Conservation (phyloP, 805 yeast genomes). For the Scheffersomyces ergatensis region DNA sequence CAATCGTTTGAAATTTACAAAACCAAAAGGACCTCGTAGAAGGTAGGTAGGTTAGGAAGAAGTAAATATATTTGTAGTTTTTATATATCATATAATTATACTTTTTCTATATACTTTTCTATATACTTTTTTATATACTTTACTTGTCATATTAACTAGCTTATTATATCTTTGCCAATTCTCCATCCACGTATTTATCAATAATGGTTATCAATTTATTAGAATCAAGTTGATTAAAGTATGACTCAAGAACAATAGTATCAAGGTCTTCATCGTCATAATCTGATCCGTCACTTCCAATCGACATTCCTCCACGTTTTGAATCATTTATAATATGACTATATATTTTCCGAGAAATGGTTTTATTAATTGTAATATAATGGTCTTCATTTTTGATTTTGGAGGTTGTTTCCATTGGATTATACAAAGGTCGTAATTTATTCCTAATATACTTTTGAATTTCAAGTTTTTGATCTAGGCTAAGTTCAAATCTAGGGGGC, state of each 20-base stretch:
- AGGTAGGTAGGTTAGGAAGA: too few relatives aligned
- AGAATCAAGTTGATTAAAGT: conserved; percentile 15
- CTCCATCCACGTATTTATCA: conserved; percentile 16
- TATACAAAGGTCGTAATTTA: conserved; percentile 48
- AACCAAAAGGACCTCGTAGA: conserved; percentile 71
- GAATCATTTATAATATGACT: conserved; percentile 17
- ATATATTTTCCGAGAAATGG: conserved; percentile 61
- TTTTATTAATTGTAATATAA: conserved; percentile 62
- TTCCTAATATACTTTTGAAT: conserved; percentile 59
- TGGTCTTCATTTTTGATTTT: conserved; percentile 27
- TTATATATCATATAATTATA: too few relatives aligned
- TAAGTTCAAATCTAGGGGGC: conserved; percentile 12
- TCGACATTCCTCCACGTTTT: background rate
- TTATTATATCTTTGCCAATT: background rate
- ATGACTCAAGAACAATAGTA: conserved; percentile 7
- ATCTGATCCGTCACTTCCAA: background rate
- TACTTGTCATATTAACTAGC: too few relatives aligned
- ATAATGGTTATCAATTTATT: conserved; percentile 19
- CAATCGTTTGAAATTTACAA: conserved; percentile 38
- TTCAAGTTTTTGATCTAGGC: conserved; percentile 46
- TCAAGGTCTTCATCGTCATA: conserved; percentile 8
- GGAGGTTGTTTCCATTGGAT: conserved; percentile 25
- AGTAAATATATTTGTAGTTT: too few relatives aligned
- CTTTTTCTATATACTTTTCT: background rate
- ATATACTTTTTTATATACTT: background rate